These are phyloP conservation scores for Trametes gibbosa DNA, from an alignment of 768 basidiomycete species.

Conservation along the genomic window DNA sequence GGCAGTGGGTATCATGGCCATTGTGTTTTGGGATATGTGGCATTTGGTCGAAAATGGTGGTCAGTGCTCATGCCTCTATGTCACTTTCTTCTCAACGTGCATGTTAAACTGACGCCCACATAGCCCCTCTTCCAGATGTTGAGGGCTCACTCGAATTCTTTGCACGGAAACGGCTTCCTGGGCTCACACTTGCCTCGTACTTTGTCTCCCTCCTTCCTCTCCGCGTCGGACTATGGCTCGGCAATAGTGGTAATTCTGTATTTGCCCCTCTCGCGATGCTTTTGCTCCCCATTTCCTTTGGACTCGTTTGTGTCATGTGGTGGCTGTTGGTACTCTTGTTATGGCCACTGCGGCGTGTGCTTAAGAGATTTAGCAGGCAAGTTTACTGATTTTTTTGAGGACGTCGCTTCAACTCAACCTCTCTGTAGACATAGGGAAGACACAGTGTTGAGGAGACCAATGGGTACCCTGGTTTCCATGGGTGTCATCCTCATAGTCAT, in stretches of 20 bases:
- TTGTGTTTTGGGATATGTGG: conserved; percentile 58
- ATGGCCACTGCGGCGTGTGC: conserved; percentile 41
- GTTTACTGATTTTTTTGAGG: background rate
- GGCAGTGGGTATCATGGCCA: conserved; percentile 65
- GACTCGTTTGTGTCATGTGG: conserved; percentile 64
- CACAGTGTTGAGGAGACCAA: conserved; percentile 33
- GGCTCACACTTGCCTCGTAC: conserved; percentile 43
- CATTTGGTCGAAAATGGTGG: conserved; percentile 28
- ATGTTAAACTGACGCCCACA: background rate
- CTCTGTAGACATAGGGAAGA: conserved; percentile 9
- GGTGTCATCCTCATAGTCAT: conserved; percentile 60
- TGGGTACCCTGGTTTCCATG: conserved; percentile 57
- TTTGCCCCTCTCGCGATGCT: conserved; percentile 55
- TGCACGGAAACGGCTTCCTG: conserved; percentile 35
- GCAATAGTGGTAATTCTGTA: conserved; percentile 49
- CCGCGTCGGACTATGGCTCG: conserved; percentile 53
- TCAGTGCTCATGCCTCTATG: conserved; percentile 12
- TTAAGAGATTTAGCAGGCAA: conserved; percentile 23
- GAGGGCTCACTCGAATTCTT: conserved; percentile 49
- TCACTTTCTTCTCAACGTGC: background rate
- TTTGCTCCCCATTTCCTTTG: conserved; percentile 57
- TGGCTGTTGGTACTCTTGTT: conserved; percentile 47
- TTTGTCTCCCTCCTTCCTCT: conserved; percentile 55
- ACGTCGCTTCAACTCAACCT: background rate
- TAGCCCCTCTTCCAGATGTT: conserved; percentile 47